Percentiles rank a stretch among this genome's conserved stretches.
phyloP scores from a whole-genome alignment of 495 filamentous ascomycete genomes.

The Aspergillus avenaceus region DNA sequence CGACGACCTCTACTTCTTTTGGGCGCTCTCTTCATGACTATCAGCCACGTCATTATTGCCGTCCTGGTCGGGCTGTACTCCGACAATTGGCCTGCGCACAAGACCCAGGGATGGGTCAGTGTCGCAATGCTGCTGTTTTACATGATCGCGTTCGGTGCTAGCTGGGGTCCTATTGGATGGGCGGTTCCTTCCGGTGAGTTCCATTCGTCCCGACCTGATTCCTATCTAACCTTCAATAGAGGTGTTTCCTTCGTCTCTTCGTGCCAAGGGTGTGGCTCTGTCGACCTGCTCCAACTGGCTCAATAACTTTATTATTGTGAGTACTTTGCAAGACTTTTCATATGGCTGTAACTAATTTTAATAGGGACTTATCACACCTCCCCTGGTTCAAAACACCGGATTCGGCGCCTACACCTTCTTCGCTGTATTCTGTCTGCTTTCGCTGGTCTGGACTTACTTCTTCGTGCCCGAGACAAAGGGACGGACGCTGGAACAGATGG shows the following conservation, averaged over 20 bases:
- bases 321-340: too few species aligned
- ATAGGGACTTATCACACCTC: constrained; percentile 50
- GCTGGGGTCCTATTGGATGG: constrained; percentile 46
- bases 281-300: constrained; percentile 53
- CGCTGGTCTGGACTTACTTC: constrained; percentile 48
- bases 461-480: constrained; percentile 58
- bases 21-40: constrained; percentile 43
- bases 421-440: constrained; percentile 53
- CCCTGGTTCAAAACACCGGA: constrained; percentile 49
- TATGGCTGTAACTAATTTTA: too few species aligned
- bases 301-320: constrained; percentile 54
- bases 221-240: constrained; percentile 19
- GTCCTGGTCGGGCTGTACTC: constrained; percentile 42
- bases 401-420: constrained; percentile 56
- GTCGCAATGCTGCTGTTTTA: constrained; percentile 46
- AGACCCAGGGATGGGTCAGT: constrained; percentile 44
- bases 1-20: constrained; percentile 42
- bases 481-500: constrained; percentile 55
- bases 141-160: constrained; percentile 44
- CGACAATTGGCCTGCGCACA: constrained; percentile 40
- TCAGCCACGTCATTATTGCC: constrained; percentile 50
- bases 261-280: constrained; percentile 50
- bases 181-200: constrained; percentile 37
- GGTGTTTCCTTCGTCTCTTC: constrained; percentile 47
- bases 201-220: background rate